These are phyloP conservation scores for Camillea tinctor DNA, from an alignment of 2,329 filamentous ascomycete species.

Conservation along the genomic window DNA sequence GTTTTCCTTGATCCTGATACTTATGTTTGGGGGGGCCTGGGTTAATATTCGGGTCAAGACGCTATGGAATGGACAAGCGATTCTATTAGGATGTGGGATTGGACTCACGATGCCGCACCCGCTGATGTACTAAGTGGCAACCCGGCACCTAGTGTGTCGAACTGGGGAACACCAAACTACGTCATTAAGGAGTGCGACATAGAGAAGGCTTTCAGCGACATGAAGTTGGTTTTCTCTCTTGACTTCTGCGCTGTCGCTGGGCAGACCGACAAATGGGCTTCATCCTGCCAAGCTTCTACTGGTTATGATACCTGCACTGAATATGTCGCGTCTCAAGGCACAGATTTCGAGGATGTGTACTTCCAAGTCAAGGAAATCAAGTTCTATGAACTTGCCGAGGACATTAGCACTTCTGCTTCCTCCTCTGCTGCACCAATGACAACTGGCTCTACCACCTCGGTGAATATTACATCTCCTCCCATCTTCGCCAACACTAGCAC, in stretches of 20 bases:
- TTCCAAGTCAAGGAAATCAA: conserved; percentile 26
- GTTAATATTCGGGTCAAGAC: conserved; percentile 40
- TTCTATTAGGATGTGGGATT: conserved; percentile 65
- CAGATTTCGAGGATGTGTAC: conserved; percentile 15
- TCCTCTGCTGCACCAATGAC: not conserved
- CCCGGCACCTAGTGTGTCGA: conserved; percentile 19
- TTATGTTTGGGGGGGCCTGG: conserved; percentile 41
- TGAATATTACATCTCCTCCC: not conserved
- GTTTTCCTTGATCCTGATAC: conserved; percentile 29
- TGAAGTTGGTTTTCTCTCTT: conserved; percentile 29
- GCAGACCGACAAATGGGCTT: conserved; percentile 21
- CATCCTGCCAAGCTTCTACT: conserved; percentile 21
- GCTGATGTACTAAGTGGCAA: conserved; percentile 52
- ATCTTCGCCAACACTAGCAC: too few relatives aligned
- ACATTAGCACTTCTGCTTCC: conserved; percentile 1
- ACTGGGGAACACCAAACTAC: conserved; percentile 29
- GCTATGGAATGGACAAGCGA: conserved; percentile 61
- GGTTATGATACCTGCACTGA: conserved; percentile 15
- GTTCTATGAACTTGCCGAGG: conserved; percentile 8
- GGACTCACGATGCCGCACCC: conserved; percentile 51
- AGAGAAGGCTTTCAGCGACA: conserved; percentile 28
- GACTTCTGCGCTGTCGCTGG: conserved; percentile 20
- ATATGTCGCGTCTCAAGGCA: conserved; percentile 19
- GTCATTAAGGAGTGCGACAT: conserved; percentile 27
- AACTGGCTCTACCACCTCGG: conserved; percentile 7